Evolutionary conservation across 208 protist species (phyloP).

Genomic region (Herpetomonas tarakana): DNA sequence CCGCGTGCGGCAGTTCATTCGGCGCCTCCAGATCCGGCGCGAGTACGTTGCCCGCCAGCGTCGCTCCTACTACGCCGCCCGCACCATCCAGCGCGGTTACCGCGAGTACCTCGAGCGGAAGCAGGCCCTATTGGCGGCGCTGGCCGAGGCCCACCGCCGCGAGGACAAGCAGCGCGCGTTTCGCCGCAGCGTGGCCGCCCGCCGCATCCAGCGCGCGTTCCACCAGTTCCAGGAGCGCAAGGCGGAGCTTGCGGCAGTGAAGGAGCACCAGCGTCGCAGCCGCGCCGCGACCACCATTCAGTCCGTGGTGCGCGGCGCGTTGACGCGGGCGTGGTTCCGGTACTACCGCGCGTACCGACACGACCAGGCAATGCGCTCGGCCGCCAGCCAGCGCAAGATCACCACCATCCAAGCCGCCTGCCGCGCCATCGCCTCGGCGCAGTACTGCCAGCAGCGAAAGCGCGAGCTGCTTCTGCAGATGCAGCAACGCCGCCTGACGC

Average conservation of each 20-base stretch:
- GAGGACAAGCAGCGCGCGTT: constrained; percentile 57
- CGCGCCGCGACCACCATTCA: constrained; percentile 75
- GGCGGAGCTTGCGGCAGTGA: constrained; percentile 25
- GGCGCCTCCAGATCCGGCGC: constrained; percentile 53
- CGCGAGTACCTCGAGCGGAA: constrained; percentile 48
- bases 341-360: constrained; percentile 80
- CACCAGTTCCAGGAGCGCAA: constrained; percentile 43
- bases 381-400: constrained; percentile 54
- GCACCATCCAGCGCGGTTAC: constrained; percentile 78
- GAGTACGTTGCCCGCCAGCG: constrained; percentile 44
- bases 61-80: constrained; percentile 57
- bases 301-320: constrained; percentile 65
- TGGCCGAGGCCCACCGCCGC: constrained; percentile 56
- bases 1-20: constrained; percentile 64
- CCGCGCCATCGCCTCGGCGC: constrained; percentile 29
- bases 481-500: constrained; percentile 22
- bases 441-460: constrained; percentile 25
- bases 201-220: constrained; percentile 63
- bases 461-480: constrained; percentile 22
- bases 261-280: constrained; percentile 36
- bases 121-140: constrained; percentile 28
- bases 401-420: constrained; percentile 60
- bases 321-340: constrained; percentile 81
- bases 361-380: constrained; percentile 64
- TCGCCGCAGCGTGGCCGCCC: constrained; percentile 51